Evolutionary conservation across 1,284 basidiomycete species (phyloP), one percentile per base, ranked within the genome.

Genomic region (Moesziomyces sp.): DNA sequence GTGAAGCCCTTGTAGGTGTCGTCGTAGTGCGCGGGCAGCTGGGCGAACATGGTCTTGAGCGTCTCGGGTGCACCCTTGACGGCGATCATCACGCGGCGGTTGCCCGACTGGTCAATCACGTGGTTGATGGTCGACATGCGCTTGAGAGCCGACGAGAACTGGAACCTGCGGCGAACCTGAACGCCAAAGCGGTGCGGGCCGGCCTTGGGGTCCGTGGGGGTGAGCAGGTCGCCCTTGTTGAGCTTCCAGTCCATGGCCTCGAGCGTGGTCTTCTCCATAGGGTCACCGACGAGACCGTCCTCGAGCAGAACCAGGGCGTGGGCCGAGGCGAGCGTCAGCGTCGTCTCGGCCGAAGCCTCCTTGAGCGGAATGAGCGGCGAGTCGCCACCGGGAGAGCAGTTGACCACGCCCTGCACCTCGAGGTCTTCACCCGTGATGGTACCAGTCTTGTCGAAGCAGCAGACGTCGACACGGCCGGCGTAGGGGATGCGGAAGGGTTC

Each of bases 181-280:
- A 84, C 73, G 24, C 57, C 58, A 21, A 63, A 65, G 30, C 61
- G 58, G 55, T 77, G 71, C 35, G 57, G 51, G n/a, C 71, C 59
- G 14, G 69, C 62, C 30, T 74, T 72, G 19, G 70, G 64, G 44
- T 73, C 66, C 47, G 60, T 48, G 44, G 83, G 65, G 35, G 58
- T 58, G 42, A 61, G 42, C 44, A 67, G 38, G 26, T 70, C 76
- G 88, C 92, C 92, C 85, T 91, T 92, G 42, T 87, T 87, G 21
- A 99, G 85, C 72, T 90, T 89, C 96, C 96, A 99, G 62, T 93
- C 90, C 48, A 99, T 88, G 1, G 94, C 92, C 74, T 94, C 93
- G 18, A 99, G 86, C 0, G 96, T 96, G 0, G 93, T 96, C 86
- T 96, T 96, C 85, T 99, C 96, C 96, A 99, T 99, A 0, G 97